Percentiles rank a stretch among this genome's conserved stretches.
phyloP scores from a whole-genome alignment of 1,284 basidiomycete species.

The Kwoniella shivajii region DNA sequence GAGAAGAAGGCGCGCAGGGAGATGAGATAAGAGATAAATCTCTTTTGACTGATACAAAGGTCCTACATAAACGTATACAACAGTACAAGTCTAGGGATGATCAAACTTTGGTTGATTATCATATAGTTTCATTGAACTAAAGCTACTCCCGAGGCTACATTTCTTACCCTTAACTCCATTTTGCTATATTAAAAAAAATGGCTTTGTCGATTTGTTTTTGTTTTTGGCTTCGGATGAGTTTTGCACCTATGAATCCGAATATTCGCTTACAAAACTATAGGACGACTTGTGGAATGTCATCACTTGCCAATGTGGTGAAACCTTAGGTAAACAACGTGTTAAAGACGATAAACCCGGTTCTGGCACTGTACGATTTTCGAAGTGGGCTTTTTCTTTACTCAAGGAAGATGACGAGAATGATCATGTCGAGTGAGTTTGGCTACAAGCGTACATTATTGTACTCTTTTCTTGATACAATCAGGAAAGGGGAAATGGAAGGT shows the following conservation, averaged over 20 bases:
- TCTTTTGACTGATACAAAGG: slow-evolving; percentile 83
- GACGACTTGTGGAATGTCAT: slow-evolving; percentile 65
- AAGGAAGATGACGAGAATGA: slow-evolving; percentile 57
- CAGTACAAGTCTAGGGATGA: slow-evolving; percentile 19
- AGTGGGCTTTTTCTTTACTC: slow-evolving; percentile 76
- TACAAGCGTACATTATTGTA: no score
- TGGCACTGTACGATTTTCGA: slow-evolving; percentile 62
- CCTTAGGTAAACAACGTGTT: slow-evolving; percentile 66
- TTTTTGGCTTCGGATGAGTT: neutral
- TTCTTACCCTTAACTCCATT: slow-evolving; percentile 7
- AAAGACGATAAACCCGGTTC: slow-evolving; percentile 47
- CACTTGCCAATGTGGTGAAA: slow-evolving; percentile 74
- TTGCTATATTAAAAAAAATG: no score
- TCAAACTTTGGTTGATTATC: slow-evolving; percentile 36
- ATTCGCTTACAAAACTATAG: slow-evolving; percentile 21
- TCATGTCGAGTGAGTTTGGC: slow-evolving; percentile 27
- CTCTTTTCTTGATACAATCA: no score
- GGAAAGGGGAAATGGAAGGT: no score
- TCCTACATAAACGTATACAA: slow-evolving; percentile 66
- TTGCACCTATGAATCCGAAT: neutral
- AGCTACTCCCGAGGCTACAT: slow-evolving; percentile 66
- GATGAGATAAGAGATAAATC: slow-evolving; percentile 16
- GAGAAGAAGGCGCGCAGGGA: neutral
- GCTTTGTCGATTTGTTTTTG: no score
- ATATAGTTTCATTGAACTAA: slow-evolving; percentile 66